Base-by-base conservation (phyloP, 441 rosid genomes). In the Croton setiger region DNA sequence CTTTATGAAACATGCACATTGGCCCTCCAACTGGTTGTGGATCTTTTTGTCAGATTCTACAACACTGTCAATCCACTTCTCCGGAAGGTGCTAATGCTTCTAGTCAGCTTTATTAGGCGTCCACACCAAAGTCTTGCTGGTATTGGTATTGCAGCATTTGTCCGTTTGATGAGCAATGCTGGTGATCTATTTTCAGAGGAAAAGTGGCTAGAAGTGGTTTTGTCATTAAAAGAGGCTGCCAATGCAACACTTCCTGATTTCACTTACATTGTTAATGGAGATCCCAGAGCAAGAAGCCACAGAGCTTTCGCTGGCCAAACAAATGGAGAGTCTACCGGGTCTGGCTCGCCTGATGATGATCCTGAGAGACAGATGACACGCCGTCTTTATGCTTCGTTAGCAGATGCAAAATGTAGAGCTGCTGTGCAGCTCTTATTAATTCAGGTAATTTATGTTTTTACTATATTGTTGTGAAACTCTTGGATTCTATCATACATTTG, bases 81-180 rank as follows among this genome's bases (percentile, higher is more conserved):
- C 72, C 78, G 79, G 71, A 96, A 93, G 81, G 97, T 96, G 75
- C 80, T 96, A 75, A 78, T 67, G 68, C 97, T 96, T 82, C 88
- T 96, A 56, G 93, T 91, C 51, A 93, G 97, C 83, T 96, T 96
- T 80, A 90, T 93, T 64, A 86, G 83, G 78, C 98, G 99, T 60
- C 99, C 98, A 80, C 99, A 96, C 83, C 99, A 96, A 78, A 96
- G 98, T 79, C 98, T 96, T 62, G 99, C 99, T 63, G 98, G 99
- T 55, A 93, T 96, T 72, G 99, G 99, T 66, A 92, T 96, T 66
- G 98, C 99, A 59, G 98, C 99, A 37, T 92, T 91, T 85, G 98
- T 96, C 33, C 97, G 99, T 60, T 82, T 96, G 83, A 93, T 96
- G 98, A 93, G 95, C 80, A 96, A 92, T 79, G 93, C 95, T 31